Conservation (phyloP, 1,139 yeast species). For the Sugiyamaella xylanicola region DNA sequence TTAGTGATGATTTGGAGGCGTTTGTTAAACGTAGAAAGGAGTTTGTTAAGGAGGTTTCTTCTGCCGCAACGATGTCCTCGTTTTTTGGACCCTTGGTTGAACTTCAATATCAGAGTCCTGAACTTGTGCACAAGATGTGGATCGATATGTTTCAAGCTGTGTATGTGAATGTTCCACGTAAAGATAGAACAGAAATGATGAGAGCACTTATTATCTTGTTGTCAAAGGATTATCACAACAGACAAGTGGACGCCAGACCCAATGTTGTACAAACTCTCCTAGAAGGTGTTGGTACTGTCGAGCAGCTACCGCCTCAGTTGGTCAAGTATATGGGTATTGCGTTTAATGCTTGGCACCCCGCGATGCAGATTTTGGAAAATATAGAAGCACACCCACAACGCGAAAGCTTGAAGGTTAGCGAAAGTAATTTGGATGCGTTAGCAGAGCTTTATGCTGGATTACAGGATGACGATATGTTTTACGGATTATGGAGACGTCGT, state of each 20-base stretch:
- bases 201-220: conserved; percentile 75
- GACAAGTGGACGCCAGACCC: conserved; percentile 85
- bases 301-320: conserved; percentile 87
- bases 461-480: conserved; percentile 95
- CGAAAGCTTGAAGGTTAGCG: conserved; percentile 75
- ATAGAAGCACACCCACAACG: conserved; percentile 67
- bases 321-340: conserved; percentile 86
- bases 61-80: conserved; percentile 55
- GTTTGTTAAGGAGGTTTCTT: conserved; percentile 52
- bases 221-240: conserved; percentile 86
- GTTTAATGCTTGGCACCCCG: conserved; percentile 90
- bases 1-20: conserved; percentile 34
- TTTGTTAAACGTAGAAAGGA: conserved; percentile 55
- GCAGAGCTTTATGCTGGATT: conserved; percentile 85
- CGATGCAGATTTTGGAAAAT: conserved; percentile 77
- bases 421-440: conserved; percentile 86
- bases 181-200: conserved; percentile 82
- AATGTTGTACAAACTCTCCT: conserved; percentile 84
- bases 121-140: conserved; percentile 85
- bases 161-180: conserved; percentile 68
- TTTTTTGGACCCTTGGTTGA: conserved; percentile 71
- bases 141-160: conserved; percentile 78
- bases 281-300: conserved; percentile 76
- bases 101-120: conserved; percentile 79
- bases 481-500: conserved; percentile 95